Conservation (phyloP, 2,329 filamentous ascomycete genomes). For the Diaporthe batatas region DNA sequence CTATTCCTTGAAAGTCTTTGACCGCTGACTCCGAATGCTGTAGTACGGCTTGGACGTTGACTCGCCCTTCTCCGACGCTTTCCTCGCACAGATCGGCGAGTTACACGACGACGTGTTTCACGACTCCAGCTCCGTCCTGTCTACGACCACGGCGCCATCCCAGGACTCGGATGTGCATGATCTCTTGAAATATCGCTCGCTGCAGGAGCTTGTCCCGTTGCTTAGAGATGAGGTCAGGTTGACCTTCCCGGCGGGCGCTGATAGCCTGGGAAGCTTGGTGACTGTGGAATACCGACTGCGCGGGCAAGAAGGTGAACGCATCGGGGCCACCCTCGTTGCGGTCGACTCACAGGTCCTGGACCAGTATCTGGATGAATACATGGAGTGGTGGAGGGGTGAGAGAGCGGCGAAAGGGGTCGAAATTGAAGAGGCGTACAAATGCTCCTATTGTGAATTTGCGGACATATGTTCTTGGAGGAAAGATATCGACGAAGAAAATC, state of each 20-base stretch:
- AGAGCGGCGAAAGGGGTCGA: conserved; percentile 80
- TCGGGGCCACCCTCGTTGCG: conserved; percentile 71
- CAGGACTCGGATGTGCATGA: conserved; percentile 47
- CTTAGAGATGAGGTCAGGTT: conserved; percentile 60
- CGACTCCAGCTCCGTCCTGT: conserved; percentile 55
- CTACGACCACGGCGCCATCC: conserved; percentile 50
- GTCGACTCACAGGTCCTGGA: conserved; percentile 76
- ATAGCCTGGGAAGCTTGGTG: conserved; percentile 64
- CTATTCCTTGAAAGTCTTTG: too few relatives aligned
- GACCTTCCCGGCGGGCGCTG: conserved; percentile 66
- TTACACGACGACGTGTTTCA: conserved; percentile 76
- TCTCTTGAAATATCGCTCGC: conserved; percentile 61
- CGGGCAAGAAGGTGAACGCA: conserved; percentile 60
- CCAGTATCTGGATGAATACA: conserved; percentile 75
- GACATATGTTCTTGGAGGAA: conserved; percentile 84
- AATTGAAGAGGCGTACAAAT: conserved; percentile 91
- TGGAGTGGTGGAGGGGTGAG: conserved; percentile 91
- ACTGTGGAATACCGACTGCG: conserved; percentile 68
- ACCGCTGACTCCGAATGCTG: too few relatives aligned
- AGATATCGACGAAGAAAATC: conserved; percentile 72
- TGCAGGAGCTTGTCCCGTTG: conserved; percentile 62
- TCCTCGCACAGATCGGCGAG: conserved; percentile 80
- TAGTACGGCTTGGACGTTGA: conserved; percentile 75
- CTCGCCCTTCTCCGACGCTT: conserved; percentile 79
- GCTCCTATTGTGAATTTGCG: conserved; percentile 84